phyloP scores from a whole-genome alignment of 495 filamentous ascomycete genomes.

The Hypoxylon lenormandii region DNA sequence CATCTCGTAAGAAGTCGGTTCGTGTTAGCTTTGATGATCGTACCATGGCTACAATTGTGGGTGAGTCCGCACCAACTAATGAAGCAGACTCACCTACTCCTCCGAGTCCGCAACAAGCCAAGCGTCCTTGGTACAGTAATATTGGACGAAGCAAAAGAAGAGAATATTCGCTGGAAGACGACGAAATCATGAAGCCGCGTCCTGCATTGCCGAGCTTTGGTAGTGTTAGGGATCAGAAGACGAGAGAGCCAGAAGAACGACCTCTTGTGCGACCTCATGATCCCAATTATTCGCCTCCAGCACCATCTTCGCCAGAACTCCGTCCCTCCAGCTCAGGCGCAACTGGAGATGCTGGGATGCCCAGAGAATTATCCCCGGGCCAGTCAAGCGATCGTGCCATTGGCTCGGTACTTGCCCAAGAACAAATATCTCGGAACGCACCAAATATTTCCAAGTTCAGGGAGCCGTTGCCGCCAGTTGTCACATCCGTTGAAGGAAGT shows the following conservation, averaged over 20 bases:
- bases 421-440: slow-evolving; percentile 58
- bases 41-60: slow-evolving; percentile 64
- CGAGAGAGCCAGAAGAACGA: slow-evolving; percentile 58
- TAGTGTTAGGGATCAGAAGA: slow-evolving; percentile 72
- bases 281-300: slow-evolving; percentile 32
- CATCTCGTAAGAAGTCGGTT: slow-evolving; percentile 72
- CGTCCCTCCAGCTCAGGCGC: slow-evolving; percentile 39
- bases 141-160: slow-evolving; percentile 65
- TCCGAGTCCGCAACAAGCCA: slow-evolving; percentile 64
- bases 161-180: slow-evolving; percentile 63
- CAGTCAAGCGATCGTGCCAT: slow-evolving; percentile 75
- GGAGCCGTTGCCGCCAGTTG: slow-evolving; percentile 73
- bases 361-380: slow-evolving; percentile 49
- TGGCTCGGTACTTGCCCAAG: slow-evolving; percentile 68
- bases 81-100: slow-evolving; percentile 63
- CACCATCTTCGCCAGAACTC: slow-evolving; percentile 39
- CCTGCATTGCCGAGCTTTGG: slow-evolving; percentile 86
- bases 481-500: slow-evolving; percentile 73
- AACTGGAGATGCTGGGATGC: slow-evolving; percentile 36
- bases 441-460: slow-evolving; percentile 62
- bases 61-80: slow-evolving; percentile 66
- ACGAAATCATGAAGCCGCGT: slow-evolving; percentile 79
- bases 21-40: slow-evolving; percentile 91
- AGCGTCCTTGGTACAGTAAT: slow-evolving; percentile 66
- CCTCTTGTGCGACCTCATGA: slow-evolving; percentile 66